Evolutionary conservation across 441 rosid species (phyloP).

Genomic region (Cnidoscolus chayamansa): DNA sequence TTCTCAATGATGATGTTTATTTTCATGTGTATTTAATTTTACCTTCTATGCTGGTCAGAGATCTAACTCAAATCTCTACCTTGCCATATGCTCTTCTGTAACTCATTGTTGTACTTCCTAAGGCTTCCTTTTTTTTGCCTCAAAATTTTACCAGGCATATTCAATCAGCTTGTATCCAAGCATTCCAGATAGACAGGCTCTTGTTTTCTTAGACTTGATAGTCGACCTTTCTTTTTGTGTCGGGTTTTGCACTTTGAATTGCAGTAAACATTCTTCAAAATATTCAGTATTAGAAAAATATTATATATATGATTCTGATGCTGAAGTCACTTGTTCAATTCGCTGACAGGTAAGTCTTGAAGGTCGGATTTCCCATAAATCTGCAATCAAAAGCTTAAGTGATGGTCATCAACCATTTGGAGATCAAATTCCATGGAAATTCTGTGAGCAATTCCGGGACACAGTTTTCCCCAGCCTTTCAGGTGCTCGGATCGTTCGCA

Average conservation of each 20-base stretch:
- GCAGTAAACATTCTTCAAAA: not conserved
- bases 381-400: conserved; percentile 65
- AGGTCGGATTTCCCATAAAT: conserved; percentile 90
- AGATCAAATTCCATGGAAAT: conserved; percentile 84
- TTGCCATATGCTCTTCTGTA: not conserved
- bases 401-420: conserved; percentile 91
- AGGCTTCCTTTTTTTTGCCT: not conserved
- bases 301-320: conserved; percentile 8
- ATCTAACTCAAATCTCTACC: not conserved
- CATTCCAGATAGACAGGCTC: not conserved
- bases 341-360: conserved; percentile 72
- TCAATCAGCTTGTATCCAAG: not conserved
- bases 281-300: not conserved
- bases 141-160: not conserved
- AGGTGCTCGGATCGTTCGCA: conserved; percentile 96
- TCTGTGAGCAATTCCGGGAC: conserved; percentile 63
- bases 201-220: not conserved
- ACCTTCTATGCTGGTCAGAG: not conserved
- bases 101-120: not conserved
- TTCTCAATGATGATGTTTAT: not conserved
- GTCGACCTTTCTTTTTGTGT: not conserved
- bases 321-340: not conserved
- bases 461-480: conserved; percentile 84
- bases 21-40: not conserved
- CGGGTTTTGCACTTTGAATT: not conserved